These are phyloP conservation scores for Hymenoscyphus occultus DNA, from an alignment of 2,329 filamentous ascomycete genomes.

Conservation along the genomic window DNA sequence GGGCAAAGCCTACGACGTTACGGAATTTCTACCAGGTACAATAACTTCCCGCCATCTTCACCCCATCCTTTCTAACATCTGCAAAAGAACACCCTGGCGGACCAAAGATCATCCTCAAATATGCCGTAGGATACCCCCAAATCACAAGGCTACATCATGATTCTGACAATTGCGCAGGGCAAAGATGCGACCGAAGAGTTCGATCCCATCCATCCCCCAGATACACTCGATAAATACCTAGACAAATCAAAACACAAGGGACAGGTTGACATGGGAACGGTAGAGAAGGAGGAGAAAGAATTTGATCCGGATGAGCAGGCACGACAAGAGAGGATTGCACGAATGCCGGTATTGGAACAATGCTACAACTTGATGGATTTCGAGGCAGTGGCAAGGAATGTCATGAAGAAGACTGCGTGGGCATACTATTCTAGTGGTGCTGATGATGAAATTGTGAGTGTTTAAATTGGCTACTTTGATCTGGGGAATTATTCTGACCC, in stretches of 20 bases:
- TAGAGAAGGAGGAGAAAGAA: conserved; percentile 63
- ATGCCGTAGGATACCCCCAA: conserved; percentile 55
- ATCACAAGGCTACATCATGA: neutral
- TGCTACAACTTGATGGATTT: conserved; percentile 97
- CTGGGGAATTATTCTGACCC: conserved; percentile 19
- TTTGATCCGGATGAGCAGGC: conserved; percentile 69
- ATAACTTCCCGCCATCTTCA: conserved; percentile 15
- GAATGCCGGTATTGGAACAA: conserved; percentile 77
- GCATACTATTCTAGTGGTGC: conserved; percentile 95
- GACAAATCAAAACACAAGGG: conserved; percentile 83
- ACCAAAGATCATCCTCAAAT: conserved; percentile 91
- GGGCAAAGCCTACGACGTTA: conserved; percentile 85
- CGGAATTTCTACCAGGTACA: conserved; percentile 75
- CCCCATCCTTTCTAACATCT: conserved; percentile 15
- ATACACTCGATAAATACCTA: conserved; percentile 83
- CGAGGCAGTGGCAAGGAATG: conserved; percentile 80
- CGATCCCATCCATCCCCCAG: conserved; percentile 84
- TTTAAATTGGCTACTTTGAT: neutral
- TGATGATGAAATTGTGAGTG: conserved; percentile 76
- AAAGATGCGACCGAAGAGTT: conserved; percentile 93
- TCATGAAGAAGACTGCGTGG: conserved; percentile 98
- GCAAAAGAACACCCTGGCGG: conserved; percentile 77
- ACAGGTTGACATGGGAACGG: conserved; percentile 82
- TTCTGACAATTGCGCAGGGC: conserved; percentile 44
- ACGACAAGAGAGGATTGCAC: conserved; percentile 68